A percentile compares a stretch with the other conserved stretches of the same genome.
Conservation (phyloP, 2,329 filamentous ascomycete species). For the Pseudocercospora musae region DNA sequence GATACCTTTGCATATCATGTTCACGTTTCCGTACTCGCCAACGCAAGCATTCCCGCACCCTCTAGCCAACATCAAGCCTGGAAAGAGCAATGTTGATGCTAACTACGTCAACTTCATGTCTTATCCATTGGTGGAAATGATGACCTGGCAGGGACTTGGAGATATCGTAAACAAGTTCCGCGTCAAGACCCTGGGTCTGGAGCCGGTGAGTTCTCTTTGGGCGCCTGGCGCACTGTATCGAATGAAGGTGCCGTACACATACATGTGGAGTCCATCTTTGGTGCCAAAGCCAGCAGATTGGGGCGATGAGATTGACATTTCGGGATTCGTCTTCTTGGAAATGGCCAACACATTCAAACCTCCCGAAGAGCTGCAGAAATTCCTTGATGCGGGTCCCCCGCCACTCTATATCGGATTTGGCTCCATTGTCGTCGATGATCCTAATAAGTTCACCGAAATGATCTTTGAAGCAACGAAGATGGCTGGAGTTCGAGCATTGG, state of each 20-base stretch:
- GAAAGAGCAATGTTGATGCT: conserved; percentile 64
- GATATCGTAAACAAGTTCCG: conserved; percentile 75
- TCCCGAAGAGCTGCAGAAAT: conserved; percentile 39
- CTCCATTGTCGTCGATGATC: conserved; percentile 71
- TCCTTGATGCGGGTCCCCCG: conserved; percentile 55
- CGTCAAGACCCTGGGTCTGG: conserved; percentile 64
- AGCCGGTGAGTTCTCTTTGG: conserved; percentile 73
- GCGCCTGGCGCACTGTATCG: conserved; percentile 70
- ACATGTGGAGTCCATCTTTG: conserved; percentile 48
- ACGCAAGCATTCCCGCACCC: conserved; percentile 75
- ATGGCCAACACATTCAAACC: conserved; percentile 37
- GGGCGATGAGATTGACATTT: conserved; percentile 37
- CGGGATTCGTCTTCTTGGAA: conserved; percentile 38
- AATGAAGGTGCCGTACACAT: conserved; percentile 71
- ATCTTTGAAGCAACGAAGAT: conserved; percentile 66
- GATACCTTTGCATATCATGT: conserved; percentile 62
- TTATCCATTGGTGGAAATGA: conserved; percentile 76
- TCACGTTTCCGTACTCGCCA: conserved; percentile 68
- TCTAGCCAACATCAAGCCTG: conserved; percentile 65
- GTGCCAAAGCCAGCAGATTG: conserved; percentile 45
- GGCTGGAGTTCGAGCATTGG: conserved; percentile 66
- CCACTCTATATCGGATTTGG: conserved; percentile 76
- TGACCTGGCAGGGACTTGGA: conserved; percentile 63
- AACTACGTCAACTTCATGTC: conserved; percentile 77
- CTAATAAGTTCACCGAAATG: conserved; percentile 64